Evolutionary conservation across 768 basidiomycete species (phyloP).

Genomic region (Epithele typhae): DNA sequence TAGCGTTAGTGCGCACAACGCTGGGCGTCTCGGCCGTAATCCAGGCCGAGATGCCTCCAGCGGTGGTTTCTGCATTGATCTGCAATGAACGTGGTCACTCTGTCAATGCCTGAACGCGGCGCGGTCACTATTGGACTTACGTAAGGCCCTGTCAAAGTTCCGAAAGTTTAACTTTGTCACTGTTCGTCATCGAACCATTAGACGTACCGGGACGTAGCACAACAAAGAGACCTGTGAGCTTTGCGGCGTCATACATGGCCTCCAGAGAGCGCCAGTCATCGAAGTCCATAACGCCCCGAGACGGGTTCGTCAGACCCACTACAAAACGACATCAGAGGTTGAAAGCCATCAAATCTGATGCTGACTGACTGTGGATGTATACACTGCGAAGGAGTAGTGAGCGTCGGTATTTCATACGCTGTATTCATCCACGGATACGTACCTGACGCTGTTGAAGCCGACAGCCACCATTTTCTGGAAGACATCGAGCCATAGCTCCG

Average conservation of each 20-base stretch:
- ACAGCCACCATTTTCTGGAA: conserved; percentile 79
- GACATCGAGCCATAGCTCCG: conserved; percentile 77
- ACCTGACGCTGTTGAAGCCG: conserved; percentile 71
- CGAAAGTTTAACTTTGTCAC: too few species aligned
- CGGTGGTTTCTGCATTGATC: conserved; percentile 80
- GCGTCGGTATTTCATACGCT: neutral
- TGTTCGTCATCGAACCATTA: neutral
- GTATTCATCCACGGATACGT: neutral
- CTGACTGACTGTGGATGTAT: conserved; percentile 58
- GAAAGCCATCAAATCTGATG: neutral
- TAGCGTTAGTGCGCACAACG: conserved; percentile 63
- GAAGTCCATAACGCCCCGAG: conserved; percentile 72
- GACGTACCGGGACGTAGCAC: conserved; percentile 68
- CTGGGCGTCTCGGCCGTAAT: conserved; percentile 63
- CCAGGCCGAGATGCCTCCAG: conserved; percentile 71
- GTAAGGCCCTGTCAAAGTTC: conserved; percentile 20
- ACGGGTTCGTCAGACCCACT: conserved; percentile 67
- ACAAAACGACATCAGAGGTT: neutral
- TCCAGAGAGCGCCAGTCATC: conserved; percentile 63
- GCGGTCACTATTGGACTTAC: conserved; percentile 17
- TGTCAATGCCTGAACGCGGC: neutral
- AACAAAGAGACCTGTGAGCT: conserved; percentile 70
- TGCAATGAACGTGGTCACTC: conserved; percentile 25
- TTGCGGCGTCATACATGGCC: conserved; percentile 72
- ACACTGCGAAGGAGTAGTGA: conserved; percentile 36